Conservation (phyloP, 352 stramenopile genomes). For the Globisporangium parvum region DNA sequence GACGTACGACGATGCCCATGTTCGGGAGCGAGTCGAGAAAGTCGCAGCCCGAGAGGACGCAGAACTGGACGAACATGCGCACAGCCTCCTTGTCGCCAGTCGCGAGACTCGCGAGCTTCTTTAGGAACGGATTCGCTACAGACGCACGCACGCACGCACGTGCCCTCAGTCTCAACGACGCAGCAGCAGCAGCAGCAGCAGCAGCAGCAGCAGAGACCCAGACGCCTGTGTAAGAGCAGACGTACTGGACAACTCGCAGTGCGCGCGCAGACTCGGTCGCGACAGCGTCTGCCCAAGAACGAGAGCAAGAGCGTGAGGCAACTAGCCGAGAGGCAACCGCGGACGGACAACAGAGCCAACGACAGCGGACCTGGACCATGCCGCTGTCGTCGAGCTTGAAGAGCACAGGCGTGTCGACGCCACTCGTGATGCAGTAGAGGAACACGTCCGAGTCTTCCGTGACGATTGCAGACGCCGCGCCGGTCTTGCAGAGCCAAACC, state of each 20-base stretch:
- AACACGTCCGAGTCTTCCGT: slow-evolving; percentile 80
- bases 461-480: slow-evolving; percentile 53
- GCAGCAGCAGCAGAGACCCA: neutral
- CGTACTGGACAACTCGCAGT: slow-evolving; percentile 32
- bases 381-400: slow-evolving; percentile 70
- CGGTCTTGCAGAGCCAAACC: slow-evolving; percentile 74
- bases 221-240: neutral
- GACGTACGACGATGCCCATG: slow-evolving; percentile 60
- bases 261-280: slow-evolving; percentile 41
- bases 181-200: neutral
- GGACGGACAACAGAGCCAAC: neutral
- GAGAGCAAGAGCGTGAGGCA: neutral
- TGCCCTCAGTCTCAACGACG: neutral
- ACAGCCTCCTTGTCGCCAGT: slow-evolving; percentile 49
- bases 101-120: slow-evolving; percentile 44
- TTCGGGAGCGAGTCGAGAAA: slow-evolving; percentile 77
- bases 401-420: slow-evolving; percentile 45
- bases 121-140: slow-evolving; percentile 48
- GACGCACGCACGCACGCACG: neutral
- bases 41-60: slow-evolving; percentile 62
- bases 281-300: slow-evolving; percentile 34
- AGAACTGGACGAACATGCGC: slow-evolving; percentile 80
- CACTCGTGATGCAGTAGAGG: slow-evolving; percentile 60
- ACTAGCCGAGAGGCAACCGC: neutral
- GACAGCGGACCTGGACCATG: slow-evolving; percentile 32